These are phyloP conservation scores for Byssoonygena ceratinophila DNA, from an alignment of 2,329 filamentous ascomycete species.

Conservation along the genomic window DNA sequence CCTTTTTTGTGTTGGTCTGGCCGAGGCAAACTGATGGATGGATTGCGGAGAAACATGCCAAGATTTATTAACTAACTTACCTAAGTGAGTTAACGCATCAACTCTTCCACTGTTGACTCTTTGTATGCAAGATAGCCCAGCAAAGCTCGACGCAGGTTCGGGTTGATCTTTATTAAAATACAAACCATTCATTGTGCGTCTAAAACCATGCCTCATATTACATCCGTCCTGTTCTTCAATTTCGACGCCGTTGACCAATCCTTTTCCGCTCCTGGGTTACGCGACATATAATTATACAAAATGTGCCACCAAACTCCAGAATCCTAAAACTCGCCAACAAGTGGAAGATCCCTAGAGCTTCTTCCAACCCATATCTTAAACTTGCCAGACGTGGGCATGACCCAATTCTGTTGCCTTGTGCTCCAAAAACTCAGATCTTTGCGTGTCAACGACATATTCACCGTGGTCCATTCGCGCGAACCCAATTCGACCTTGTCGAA, in stretches of 20 bases:
- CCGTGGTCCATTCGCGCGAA: conserved; percentile 32
- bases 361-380: conserved; percentile 22
- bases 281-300: too few species aligned
- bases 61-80: neutral
- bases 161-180: too few species aligned
- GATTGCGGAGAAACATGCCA: neutral
- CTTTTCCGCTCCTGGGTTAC: too few species aligned
- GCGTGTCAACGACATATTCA: conserved; percentile 38
- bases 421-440: conserved; percentile 32
- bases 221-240: too few species aligned
- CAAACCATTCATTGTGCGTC: too few species aligned
- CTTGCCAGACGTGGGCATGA: conserved; percentile 21
- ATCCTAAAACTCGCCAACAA: conserved; percentile 16
- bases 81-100: too few species aligned
- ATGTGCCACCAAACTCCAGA: too few species aligned
- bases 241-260: too few species aligned
- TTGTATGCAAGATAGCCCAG: too few species aligned
- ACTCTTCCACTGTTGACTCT: too few species aligned
- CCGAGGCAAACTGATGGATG: neutral
- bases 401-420: conserved; percentile 27
- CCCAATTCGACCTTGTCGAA: conserved; percentile 43
- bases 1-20: neutral
- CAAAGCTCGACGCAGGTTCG: too few species aligned
- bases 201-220: too few species aligned
- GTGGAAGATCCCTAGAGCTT: conserved; percentile 22